A percentile compares a stretch with the other conserved stretches of the same genome.
Evolutionary conservation across 2,329 filamentous ascomycete genomes (phyloP).

Genomic region (Fragosphaeria purpurea): DNA sequence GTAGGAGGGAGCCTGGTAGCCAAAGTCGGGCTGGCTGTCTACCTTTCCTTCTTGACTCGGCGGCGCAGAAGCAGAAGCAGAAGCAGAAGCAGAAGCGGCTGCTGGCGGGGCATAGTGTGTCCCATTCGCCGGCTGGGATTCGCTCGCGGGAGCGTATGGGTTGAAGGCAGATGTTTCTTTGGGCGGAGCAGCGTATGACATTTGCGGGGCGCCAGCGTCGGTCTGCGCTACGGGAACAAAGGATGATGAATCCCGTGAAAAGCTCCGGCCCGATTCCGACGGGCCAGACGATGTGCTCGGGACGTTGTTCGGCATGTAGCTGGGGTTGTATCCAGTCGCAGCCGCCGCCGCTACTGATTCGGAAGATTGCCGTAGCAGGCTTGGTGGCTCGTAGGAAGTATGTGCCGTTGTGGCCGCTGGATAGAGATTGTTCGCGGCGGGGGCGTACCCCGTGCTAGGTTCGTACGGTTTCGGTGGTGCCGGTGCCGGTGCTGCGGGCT

Average conservation of each 20-base stretch:
- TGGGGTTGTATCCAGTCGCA: constrained; percentile 17
- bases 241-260: constrained; percentile 19
- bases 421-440: constrained; percentile 1
- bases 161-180: constrained; percentile 7
- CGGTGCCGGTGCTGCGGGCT: neutral
- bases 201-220: neutral
- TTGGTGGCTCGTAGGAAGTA: too few species aligned
- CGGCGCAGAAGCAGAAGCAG: neutral
- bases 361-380: constrained; percentile 19
- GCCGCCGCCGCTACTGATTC: constrained; percentile 24
- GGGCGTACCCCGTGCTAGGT: constrained; percentile 18
- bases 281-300: constrained; percentile 18
- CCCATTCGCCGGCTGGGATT: constrained; percentile 8
- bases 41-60: neutral
- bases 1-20: constrained; percentile 38
- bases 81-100: neutral
- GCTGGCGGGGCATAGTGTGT: constrained; percentile 12
- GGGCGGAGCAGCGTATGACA: constrained; percentile 6
- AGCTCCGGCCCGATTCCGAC: constrained; percentile 16
- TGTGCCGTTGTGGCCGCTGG: constrained; percentile 7
- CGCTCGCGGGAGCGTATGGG: constrained; percentile 10
- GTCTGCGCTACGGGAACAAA: constrained; percentile 15
- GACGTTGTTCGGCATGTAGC: constrained; percentile 24
- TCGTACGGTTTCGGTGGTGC: constrained; percentile 16
- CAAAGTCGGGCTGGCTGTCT: constrained; percentile 5